Conservation (phyloP, 2,329 filamentous ascomycete genomes). For the Talaromyces verruculosus region DNA sequence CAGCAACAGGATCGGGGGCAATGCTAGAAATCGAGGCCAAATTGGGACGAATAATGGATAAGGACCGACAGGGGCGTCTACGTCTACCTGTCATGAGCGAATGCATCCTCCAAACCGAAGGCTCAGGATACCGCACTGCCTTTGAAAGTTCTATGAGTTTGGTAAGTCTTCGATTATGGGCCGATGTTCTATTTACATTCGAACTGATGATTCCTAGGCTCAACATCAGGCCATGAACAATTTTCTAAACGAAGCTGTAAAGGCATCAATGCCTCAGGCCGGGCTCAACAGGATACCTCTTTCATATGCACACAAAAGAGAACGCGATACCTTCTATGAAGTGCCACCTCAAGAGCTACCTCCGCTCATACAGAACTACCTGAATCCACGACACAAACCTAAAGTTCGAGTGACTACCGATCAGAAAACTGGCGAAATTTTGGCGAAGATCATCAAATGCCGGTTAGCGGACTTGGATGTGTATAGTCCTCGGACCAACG, state of each 20-base stretch:
- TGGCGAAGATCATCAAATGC: constrained; percentile 87
- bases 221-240: constrained; percentile 84
- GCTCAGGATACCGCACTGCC: constrained; percentile 53
- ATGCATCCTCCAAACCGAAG: constrained; percentile 63
- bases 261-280: constrained; percentile 48
- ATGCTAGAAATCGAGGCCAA: constrained; percentile 94
- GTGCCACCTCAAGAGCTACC: constrained; percentile 66
- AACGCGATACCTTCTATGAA: constrained; percentile 81
- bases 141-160: constrained; percentile 92
- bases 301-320: constrained; percentile 76
- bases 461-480: constrained; percentile 87
- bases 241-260: constrained; percentile 72
- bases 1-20: constrained; percentile 64
- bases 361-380: constrained; percentile 61
- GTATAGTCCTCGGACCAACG: constrained; percentile 70
- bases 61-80: constrained; percentile 68
- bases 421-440: constrained; percentile 65
- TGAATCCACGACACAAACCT: constrained; percentile 58
- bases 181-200: background rate
- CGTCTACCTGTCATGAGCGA: constrained; percentile 68
- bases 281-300: constrained; percentile 49
- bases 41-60: constrained; percentile 76
- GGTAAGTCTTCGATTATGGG: constrained; percentile 52
- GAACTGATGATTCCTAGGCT: constrained; percentile 48
- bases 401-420: constrained; percentile 76